phyloP scores from a whole-genome alignment of 108 stramenopile species.

The Poteriospumella lacustris region DNA sequence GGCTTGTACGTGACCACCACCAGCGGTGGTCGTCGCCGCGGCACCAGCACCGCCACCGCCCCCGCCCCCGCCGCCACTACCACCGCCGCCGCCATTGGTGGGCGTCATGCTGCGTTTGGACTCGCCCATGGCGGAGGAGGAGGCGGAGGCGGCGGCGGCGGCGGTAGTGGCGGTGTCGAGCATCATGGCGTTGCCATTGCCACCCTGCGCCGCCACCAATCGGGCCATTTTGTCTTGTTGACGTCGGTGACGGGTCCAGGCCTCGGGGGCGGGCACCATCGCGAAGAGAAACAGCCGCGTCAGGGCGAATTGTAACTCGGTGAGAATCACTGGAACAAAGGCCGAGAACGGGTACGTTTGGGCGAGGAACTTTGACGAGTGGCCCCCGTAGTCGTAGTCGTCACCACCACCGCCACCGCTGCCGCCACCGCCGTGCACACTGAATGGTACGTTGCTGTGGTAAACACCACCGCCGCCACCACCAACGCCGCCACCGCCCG shows the following conservation, averaged over 20 bases:
- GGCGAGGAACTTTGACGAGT: not conserved
- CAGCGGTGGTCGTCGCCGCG: not conserved
- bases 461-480: not conserved
- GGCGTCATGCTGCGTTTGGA: too few species aligned
- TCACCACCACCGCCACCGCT: not conserved
- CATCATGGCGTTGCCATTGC: not conserved
- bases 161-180: not conserved
- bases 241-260: too few species aligned
- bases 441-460: not conserved
- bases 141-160: not conserved
- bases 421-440: not conserved
- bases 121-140: not conserved
- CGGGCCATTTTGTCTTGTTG: too few species aligned
- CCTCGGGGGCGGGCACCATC: not conserved
- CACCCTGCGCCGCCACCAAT: not conserved
- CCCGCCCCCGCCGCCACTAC: too few species aligned
- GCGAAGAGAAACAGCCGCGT: not conserved
- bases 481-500: not conserved
- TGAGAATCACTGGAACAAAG: not conserved
- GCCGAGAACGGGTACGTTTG: conserved; percentile 10
- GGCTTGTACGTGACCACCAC: not conserved
- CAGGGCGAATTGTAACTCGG: not conserved
- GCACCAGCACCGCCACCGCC: not conserved
- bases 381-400: too few species aligned
- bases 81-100: too few species aligned